These are phyloP conservation scores for Cordyceps farinosa DNA, from an alignment of 2,329 filamentous ascomycete species.

Conservation along the genomic window DNA sequence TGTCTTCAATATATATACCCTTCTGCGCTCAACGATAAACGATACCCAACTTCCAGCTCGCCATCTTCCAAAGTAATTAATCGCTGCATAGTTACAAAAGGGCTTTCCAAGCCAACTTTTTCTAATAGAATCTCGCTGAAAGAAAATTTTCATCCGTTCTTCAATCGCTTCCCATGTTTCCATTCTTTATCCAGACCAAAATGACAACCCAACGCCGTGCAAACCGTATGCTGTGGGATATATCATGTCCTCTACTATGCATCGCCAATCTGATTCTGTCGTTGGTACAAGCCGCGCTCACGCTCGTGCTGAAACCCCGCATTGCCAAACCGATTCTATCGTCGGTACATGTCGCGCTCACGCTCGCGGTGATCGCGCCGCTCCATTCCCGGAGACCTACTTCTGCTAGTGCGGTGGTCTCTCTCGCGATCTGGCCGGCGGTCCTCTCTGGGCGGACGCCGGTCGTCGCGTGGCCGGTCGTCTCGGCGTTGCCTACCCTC, in stretches of 20 bases:
- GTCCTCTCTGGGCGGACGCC: conserved; percentile 23
- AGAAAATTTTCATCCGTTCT: background rate
- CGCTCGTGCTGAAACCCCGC: conserved; percentile 20
- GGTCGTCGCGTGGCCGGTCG: conserved; percentile 21
- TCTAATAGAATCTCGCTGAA: conserved; percentile 1
- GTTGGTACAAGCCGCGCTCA: conserved; percentile 22
- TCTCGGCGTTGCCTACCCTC: conserved; percentile 29
- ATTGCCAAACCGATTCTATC: conserved; percentile 2
- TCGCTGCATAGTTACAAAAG: conserved; percentile 5
- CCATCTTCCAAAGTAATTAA: background rate
- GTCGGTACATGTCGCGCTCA: conserved; percentile 24
- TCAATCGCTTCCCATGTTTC: background rate
- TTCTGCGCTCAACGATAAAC: background rate
- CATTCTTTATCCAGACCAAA: background rate
- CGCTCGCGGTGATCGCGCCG: conserved; percentile 26
- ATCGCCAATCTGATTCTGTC: background rate
- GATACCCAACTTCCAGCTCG: conserved; percentile 5
- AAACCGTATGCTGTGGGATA: background rate
- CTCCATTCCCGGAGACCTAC: conserved; percentile 15
- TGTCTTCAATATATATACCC: background rate
- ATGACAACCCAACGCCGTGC: conserved; percentile 3
- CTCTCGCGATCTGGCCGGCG: conserved; percentile 30
- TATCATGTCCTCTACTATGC: background rate
- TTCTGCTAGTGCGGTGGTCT: conserved; percentile 32
- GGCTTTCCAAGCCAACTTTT: background rate